Evolutionary conservation across 305 asterid species (phyloP), one percentile per base, ranked within the genome.

Genomic region (Fraxinus paxiana): DNA sequence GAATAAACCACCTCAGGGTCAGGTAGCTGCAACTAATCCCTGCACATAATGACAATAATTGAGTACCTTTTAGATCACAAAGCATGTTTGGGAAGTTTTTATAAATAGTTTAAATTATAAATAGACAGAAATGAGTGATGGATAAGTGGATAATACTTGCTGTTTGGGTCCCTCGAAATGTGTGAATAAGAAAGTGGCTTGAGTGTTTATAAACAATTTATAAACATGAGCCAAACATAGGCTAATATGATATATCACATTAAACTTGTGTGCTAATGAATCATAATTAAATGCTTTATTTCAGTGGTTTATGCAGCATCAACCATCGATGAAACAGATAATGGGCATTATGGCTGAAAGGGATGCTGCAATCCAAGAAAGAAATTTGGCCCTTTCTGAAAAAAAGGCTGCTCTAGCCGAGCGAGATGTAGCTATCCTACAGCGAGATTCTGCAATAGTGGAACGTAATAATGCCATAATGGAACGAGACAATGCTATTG

Each of bases 321-420:
- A 88, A 79, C 90, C 90, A 74, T 87, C 92, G 12, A 89, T 89
- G 90, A 89, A 87, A 77, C 90, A 84, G 76, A 63, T 95, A 80
- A 95, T 93, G 98, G 86, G 91, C 41, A 88, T 95, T 38, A 92
- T 93, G 97, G 94, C 96, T 1, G 99, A 95, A 83, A 80, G 99
- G 81, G 99, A 95, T 74, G 99, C 94, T 22, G 99, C 98, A 30
- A 90, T 95, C 83, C 98, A 95, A 78, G 98, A 95, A 85, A 82
- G 96, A 31, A 95, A 95, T 65, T 79, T 95, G 51, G 97, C 98
- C 77, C 85, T 95, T 78, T 92, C 98, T 1, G 98, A 95, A 80
- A 95, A 95, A 67, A 95, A 93, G 86, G 80, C 96, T 5, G 98
- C 98, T 83, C 48, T 95, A 79, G 94, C 96, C 3, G 98, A 95